phyloP scores from a whole-genome alignment of 225 moss, liverwort and hornwort genomes.

The Pseudoscleropodium purum region DNA sequence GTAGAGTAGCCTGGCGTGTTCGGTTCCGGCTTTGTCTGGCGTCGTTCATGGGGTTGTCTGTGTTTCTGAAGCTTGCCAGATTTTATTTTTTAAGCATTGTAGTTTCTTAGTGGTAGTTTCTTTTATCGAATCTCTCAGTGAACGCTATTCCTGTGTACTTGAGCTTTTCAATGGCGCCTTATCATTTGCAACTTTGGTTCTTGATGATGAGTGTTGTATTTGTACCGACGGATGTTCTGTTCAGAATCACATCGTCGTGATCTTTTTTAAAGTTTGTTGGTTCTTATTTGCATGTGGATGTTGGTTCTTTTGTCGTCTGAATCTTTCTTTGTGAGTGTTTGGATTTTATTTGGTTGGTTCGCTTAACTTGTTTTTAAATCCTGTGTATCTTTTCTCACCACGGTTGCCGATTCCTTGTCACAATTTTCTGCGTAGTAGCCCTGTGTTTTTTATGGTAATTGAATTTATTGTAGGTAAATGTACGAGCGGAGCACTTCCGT shows the following conservation, averaged over 20 bases:
- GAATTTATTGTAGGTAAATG: neutral
- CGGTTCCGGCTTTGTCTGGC: neutral
- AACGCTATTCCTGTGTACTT: neutral
- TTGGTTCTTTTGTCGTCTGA: too few relatives aligned
- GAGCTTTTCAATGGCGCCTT: neutral
- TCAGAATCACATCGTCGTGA: neutral
- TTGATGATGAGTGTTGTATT: too few relatives aligned
- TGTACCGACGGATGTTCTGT: neutral
- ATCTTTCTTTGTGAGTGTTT: neutral
- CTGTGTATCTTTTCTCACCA: accelerated
- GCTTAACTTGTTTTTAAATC: neutral
- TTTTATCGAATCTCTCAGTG: neutral
- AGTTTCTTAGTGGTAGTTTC: neutral
- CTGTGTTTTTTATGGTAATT: neutral
- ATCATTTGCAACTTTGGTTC: too few relatives aligned
- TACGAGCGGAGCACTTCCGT: neutral
- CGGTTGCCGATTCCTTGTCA: too few relatives aligned
- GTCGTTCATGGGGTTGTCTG: neutral
- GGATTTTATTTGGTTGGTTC: too few relatives aligned
- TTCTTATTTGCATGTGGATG: too few relatives aligned
- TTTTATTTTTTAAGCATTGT: neutral
- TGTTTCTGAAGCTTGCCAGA: neutral
- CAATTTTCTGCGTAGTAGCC: too few relatives aligned
- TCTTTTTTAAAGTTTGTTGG: neutral
- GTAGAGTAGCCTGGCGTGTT: neutral